Conservation (phyloP, 805 yeast species). For the Schwanniomyces pseudopolymorphus region DNA sequence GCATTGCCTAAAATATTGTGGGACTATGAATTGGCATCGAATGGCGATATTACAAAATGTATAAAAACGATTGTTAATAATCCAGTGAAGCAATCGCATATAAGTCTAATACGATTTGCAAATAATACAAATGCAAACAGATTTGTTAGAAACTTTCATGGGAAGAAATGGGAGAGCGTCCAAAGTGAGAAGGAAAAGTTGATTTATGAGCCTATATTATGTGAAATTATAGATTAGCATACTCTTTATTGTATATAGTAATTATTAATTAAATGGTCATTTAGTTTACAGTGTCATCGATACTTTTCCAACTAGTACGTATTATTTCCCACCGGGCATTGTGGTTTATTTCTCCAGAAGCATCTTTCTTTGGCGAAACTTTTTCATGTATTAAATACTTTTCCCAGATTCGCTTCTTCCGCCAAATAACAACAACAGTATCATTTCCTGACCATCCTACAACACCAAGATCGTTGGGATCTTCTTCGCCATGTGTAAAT, state of each 20-base stretch:
- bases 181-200: conserved; percentile 23
- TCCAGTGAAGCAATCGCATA: conserved; percentile 23
- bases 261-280: background rate
- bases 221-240: conserved; percentile 31
- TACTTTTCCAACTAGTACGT: conserved; percentile 26
- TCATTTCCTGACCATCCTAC: conserved; percentile 79
- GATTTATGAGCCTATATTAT: conserved; percentile 36
- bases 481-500: conserved; percentile 2
- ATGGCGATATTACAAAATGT: conserved; percentile 13
- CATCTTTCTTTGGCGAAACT: conserved; percentile 6
- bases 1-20: conserved; percentile 44
- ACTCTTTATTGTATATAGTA: background rate
- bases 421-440: conserved; percentile 75
- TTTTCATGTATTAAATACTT: conserved; percentile 69
- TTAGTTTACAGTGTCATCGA: conserved; percentile 4
- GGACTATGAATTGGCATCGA: conserved; percentile 46
- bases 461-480: conserved; percentile 31
- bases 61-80: conserved; percentile 24
- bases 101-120: conserved; percentile 44
- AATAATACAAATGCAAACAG: conserved; percentile 45
- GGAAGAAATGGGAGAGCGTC: conserved; percentile 39
- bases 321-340: conserved; percentile 18
- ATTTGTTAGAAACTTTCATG: conserved; percentile 55
- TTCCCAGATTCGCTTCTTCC: conserved; percentile 75
- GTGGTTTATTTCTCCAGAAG: background rate